These are phyloP conservation scores for Lactuca saligna DNA, from an alignment of 129 eudicot genomes.

Conservation along the genomic window DNA sequence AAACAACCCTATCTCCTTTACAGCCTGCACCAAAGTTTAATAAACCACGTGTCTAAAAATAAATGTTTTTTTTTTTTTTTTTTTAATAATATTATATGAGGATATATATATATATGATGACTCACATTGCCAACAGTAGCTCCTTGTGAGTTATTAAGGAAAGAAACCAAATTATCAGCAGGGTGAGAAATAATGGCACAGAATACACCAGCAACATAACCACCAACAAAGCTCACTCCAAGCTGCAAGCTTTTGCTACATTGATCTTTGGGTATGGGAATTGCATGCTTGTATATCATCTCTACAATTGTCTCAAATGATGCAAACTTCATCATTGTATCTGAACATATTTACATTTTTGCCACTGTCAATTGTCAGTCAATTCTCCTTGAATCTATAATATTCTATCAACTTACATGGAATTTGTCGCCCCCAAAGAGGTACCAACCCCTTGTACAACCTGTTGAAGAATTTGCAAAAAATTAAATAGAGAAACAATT, in stretches of 20 bases:
- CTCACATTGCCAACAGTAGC: slow-evolving; percentile 75
- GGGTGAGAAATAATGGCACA: slow-evolving; percentile 94
- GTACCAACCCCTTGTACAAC: slow-evolving; percentile 84
- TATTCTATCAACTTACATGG: slow-evolving; percentile 59
- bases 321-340: slow-evolving; percentile 96
- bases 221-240: slow-evolving; percentile 92
- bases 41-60: not conserved
- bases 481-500: not conserved
- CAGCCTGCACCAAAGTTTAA: slow-evolving; percentile 54
- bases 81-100: not conserved
- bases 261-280: slow-evolving; percentile 78
- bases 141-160: slow-evolving; percentile 86
- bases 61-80: not conserved
- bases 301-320: slow-evolving; percentile 81
- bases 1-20: slow-evolving; percentile 64
- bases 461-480: slow-evolving; percentile 33
- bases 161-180: slow-evolving; percentile 90
- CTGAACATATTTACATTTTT: slow-evolving; percentile 35
- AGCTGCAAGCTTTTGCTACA: slow-evolving; percentile 78
- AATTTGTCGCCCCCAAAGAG: slow-evolving; percentile 96
- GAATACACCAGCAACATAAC: slow-evolving; percentile 81
- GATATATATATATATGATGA: not conserved
- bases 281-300: slow-evolving; percentile 63
- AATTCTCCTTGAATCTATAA: not conserved
- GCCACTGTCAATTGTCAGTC: not conserved